Evolutionary conservation across 2,329 filamentous ascomycete genomes (phyloP), one percentile per base, ranked within the genome.

Genomic region (Fusarium udum): DNA sequence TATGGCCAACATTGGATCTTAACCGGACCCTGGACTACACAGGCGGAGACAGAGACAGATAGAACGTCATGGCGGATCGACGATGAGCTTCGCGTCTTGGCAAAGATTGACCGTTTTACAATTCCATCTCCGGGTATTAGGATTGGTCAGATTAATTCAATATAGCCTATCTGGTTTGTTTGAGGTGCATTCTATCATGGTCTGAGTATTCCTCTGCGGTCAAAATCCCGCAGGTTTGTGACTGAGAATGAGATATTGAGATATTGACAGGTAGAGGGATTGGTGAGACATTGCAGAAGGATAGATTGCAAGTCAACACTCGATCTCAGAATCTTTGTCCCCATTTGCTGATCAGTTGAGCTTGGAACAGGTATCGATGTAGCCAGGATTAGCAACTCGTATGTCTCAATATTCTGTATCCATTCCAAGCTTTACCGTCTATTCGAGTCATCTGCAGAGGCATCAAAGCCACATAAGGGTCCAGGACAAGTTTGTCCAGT

Each of bases 21-120:
- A 42, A 59, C 46, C 51, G 57, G 52, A 65, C 66, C 67, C 67
- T 69, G 67, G 65, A 59, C 64, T 67, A 63, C 59, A 61, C 64
- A 64, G 66, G 69, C 69, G 70, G 70, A 59, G 61, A 56, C 39
- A 22, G 42, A 39, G 45, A 32, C 51, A 67, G 62, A 46, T 24
- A 64, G 61, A 51, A 57, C 71, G 71, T 74, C 71, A 74, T 74
- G 67, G 61, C 71, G 52, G 71, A 72, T 74, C 71, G 67, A 62
- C 71, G 68, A 74, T 72, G 71, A 61, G 56, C 51, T 59, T 71
- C 60, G 43, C 20, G 68, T 72, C 71, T 74, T 74, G 71, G 71
- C 71, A 61, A 61, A 60, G 49, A 48, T 28, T 48, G 39, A 20
- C 64, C 66, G 37, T 64, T 60, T 51, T 61, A 61, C 57, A 48